phyloP scores from a whole-genome alignment of 495 filamentous ascomycete species.

The Daldinia grandis region DNA sequence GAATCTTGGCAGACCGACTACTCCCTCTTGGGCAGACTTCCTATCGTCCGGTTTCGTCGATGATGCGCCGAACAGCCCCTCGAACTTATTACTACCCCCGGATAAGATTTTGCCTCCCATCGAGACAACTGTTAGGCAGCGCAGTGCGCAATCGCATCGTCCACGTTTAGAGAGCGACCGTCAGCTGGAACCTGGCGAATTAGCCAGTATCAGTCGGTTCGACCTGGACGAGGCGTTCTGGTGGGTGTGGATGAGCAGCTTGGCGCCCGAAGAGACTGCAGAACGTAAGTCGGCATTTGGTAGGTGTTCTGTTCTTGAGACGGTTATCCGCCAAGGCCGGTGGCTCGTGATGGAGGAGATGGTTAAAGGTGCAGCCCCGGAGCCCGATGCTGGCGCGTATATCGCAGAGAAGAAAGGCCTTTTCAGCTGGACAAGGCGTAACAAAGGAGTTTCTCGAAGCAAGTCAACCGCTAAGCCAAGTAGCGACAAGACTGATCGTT shows the following conservation, averaged over 20 bases:
- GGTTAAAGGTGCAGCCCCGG: slow-evolving; percentile 89
- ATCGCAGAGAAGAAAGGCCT: slow-evolving; percentile 94
- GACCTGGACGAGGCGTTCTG: slow-evolving; percentile 96
- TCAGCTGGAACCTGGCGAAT: slow-evolving; percentile 85
- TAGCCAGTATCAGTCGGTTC: slow-evolving; percentile 86
- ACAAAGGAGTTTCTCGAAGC: slow-evolving; percentile 68
- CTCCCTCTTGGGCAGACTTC: slow-evolving; percentile 98
- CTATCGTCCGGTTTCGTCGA: slow-evolving; percentile 91
- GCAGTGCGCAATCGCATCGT: slow-evolving; percentile 88
- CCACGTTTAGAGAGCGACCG: slow-evolving; percentile 69
- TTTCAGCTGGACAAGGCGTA: slow-evolving; percentile 83
- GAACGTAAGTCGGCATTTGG: slow-evolving; percentile 92
- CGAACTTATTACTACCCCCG: slow-evolving; percentile 78
- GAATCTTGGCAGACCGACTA: slow-evolving; percentile 81
- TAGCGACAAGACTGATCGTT: slow-evolving; percentile 46
- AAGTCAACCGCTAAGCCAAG: slow-evolving; percentile 68
- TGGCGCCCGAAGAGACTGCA: slow-evolving; percentile 86
- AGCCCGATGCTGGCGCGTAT: slow-evolving; percentile 83
- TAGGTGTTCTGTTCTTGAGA: slow-evolving; percentile 91
- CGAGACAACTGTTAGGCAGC: slow-evolving; percentile 70
- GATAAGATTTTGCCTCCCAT: slow-evolving; percentile 93
- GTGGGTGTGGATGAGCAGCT: slow-evolving; percentile 99
- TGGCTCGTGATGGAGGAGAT: slow-evolving; percentile 98
- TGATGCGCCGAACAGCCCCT: slow-evolving; percentile 62
- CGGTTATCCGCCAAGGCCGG: slow-evolving; percentile 76